These are phyloP conservation scores for Multifurca ochricompacta DNA, from an alignment of 768 basidiomycete genomes.

Conservation along the genomic window DNA sequence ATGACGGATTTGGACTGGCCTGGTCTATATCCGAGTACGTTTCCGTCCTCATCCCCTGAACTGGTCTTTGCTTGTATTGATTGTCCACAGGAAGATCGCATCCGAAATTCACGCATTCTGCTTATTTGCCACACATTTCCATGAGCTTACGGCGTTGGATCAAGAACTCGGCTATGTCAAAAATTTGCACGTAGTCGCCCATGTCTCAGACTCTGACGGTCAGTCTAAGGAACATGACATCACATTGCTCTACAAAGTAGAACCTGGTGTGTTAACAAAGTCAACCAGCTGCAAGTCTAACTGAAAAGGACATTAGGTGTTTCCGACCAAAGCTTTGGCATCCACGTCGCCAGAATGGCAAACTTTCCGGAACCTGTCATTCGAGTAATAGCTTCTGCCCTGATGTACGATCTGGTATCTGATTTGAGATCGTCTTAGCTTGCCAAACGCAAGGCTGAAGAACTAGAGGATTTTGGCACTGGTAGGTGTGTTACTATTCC, in stretches of 20 bases:
- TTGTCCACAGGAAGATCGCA: constrained; percentile 69
- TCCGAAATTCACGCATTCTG: constrained; percentile 90
- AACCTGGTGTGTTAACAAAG: constrained; percentile 51
- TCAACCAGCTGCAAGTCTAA: not conserved
- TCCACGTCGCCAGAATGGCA: constrained; percentile 94
- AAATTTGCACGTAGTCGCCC: constrained; percentile 93
- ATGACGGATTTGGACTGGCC: constrained; percentile 95
- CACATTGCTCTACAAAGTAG: constrained; percentile 64
- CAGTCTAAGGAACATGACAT: constrained; percentile 60
- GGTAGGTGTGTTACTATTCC: constrained; percentile 26
- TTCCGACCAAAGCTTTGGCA: constrained; percentile 97
- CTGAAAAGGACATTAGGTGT: constrained; percentile 46
- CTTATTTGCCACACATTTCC: constrained; percentile 96
- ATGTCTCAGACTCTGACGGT: constrained; percentile 53
- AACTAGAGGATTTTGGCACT: constrained; percentile 77
- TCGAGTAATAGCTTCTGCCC: constrained; percentile 42
- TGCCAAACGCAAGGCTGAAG: constrained; percentile 88
- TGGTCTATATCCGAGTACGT: constrained; percentile 97
- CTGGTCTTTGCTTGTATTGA: not conserved
- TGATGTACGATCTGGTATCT: not conserved
- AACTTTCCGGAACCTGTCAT: constrained; percentile 96
- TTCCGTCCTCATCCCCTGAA: not conserved
- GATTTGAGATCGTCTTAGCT: constrained; percentile 39
- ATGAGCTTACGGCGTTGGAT: constrained; percentile 89
- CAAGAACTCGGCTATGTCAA: constrained; percentile 82